Conservation (phyloP, 345 rosid species). For the Sisymbrium altissimum region DNA sequence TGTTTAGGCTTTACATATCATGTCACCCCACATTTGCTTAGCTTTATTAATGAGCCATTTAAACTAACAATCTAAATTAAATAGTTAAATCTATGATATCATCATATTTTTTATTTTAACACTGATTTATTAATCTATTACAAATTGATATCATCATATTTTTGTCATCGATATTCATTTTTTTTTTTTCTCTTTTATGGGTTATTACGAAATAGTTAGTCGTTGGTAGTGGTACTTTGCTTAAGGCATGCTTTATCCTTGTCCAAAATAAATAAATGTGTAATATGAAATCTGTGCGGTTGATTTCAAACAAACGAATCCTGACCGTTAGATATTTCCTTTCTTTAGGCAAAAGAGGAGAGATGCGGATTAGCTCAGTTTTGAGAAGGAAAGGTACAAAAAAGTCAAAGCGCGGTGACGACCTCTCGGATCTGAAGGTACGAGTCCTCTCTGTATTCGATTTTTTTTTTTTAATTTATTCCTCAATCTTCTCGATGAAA, state of each 20-base stretch:
- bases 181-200: no score
- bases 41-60: neutral
- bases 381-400: neutral
- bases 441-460: neutral
- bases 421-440: slow-evolving; percentile 22
- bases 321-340: neutral
- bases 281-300: neutral
- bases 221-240: no score
- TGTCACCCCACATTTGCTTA: neutral
- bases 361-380: neutral
- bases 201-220: no score
- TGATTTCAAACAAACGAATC: neutral
- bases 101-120: no score
- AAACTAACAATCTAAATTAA: no score
- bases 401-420: neutral
- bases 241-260: neutral
- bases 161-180: no score
- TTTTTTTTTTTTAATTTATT: neutral
- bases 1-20: no score
- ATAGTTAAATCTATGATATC: no score
- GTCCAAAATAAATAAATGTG: neutral
- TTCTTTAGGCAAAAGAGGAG: no score
- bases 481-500: no score
- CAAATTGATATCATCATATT: no score
- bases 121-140: no score